Base-by-base conservation (phyloP, 2,329 filamentous ascomycete genomes). In the Verticillium albo-atrum region DNA sequence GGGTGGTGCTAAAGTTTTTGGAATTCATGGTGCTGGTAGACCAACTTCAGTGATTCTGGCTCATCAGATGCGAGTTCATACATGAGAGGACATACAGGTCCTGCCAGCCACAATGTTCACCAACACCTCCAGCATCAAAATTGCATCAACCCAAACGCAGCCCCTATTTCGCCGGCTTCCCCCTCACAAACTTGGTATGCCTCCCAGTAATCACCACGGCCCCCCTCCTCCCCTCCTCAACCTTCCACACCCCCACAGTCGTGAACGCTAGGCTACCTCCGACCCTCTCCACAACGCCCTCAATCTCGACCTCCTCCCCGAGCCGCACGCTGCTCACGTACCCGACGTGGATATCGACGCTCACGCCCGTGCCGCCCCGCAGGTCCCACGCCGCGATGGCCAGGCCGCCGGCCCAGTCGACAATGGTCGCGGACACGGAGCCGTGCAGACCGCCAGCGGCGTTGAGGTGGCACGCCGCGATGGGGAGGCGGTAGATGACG, bases 401-500 rank as follows among this genome's bases (percentile, higher is more conserved):
- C 73, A 92, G 79, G 32, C 89, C 89, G 47, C 89, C 90, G 6
- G 84, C 82, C 82, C 88, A 91, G 75, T 92, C 89, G 54, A 90
- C 81, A 23, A 92, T 79, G 1, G 89, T 84, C 0, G 88, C 89
- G 28, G 85, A 87, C 3, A 90, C 89, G 55, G 87, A 86, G 63
- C 89, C 89, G 73, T 92, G 89, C 9, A 92, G 80, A 23, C 83
- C 84, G 6, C 84, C 82, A 15, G 64, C 62, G n/a, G 62, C 57
- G 58, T 67, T 67, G 53, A 67, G 61, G 30, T 67, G 65, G 54
- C 55, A 57, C 9, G 63, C 55, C 10, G 61, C 55, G 23, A 67
- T 37, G 15, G 58, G 61, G 23, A 67, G 57, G 6, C 62, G 65
- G 26, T 62, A 64, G 7, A 63, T 27, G 34, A 67, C 32, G 52